Evolutionary conservation across 2,329 filamentous ascomycete species (phyloP).

Genomic region (Curvularia eragrostidis): DNA sequence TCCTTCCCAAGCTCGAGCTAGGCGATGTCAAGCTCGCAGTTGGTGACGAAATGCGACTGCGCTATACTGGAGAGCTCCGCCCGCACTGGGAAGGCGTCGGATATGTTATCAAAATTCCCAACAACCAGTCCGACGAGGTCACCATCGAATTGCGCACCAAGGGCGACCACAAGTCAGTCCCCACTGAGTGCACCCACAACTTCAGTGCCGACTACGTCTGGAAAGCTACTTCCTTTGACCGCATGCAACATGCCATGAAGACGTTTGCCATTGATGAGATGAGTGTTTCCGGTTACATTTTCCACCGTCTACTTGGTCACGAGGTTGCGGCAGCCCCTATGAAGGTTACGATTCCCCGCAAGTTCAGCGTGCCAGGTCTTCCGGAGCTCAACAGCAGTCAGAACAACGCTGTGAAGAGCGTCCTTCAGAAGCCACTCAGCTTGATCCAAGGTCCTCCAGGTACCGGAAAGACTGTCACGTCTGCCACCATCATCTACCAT

Average conservation of each 20-base stretch:
- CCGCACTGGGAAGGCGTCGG: conserved; percentile 96
- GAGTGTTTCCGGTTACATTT: conserved; percentile 98
- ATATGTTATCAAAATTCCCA: conserved; percentile 99
- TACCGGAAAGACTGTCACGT: conserved; percentile 98
- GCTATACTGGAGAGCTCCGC: conserved; percentile 93
- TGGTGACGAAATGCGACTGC: conserved; percentile 96
- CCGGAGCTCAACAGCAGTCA: conserved; percentile 96
- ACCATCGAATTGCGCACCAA: conserved; percentile 93
- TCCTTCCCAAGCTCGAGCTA: conserved; percentile 94
- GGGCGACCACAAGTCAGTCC: conserved; percentile 93
- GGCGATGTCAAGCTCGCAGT: conserved; percentile 98
- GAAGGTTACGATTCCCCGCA: conserved; percentile 94
- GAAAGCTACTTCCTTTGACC: conserved; percentile 99
- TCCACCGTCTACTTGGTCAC: conserved; percentile 93
- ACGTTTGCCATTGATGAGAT: conserved; percentile 97
- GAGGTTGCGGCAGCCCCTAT: conserved; percentile 93
- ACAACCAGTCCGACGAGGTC: conserved; percentile 98
- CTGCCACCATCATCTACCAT: conserved; percentile 98
- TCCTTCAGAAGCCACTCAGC: conserved; percentile 90
- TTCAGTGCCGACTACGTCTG: conserved; percentile 99
- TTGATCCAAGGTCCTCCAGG: conserved; percentile 96
- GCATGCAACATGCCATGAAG: conserved; percentile 99
- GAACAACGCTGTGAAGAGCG: conserved; percentile 94
- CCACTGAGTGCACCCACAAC: conserved; percentile 94
- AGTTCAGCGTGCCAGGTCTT: conserved; percentile 92